Conservation (phyloP, 805 yeast genomes). For the Yarrowia bubula region DNA sequence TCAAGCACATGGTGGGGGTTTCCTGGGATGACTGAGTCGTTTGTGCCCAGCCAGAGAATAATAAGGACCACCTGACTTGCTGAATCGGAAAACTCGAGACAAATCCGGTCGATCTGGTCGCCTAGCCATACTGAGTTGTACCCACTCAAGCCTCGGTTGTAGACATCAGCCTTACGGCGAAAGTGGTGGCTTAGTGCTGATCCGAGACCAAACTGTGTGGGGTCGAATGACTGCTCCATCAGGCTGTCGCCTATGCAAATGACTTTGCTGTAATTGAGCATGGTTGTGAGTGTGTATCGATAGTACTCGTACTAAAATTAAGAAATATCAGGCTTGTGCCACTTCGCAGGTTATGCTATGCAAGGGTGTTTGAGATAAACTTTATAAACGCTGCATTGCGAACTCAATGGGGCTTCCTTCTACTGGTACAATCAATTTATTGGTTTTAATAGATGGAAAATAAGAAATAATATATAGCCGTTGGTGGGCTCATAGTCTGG, state of each 20-base stretch:
- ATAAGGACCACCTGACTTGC: background rate
- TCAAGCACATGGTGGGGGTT: slow-evolving; percentile 28
- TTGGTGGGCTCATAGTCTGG: no score
- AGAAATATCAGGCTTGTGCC: background rate
- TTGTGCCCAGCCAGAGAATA: slow-evolving; percentile 25
- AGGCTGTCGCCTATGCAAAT: slow-evolving; percentile 5
- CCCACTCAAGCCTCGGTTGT: slow-evolving; percentile 12
- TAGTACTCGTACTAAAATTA: background rate
- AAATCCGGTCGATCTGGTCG: slow-evolving; percentile 10
- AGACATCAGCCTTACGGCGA: slow-evolving; percentile 15
- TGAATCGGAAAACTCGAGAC: background rate
- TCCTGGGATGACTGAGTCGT: slow-evolving; percentile 26
- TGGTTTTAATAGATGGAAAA: no score
- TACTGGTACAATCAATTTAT: no score
- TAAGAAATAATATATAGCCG: no score
- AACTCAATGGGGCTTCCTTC: background rate
- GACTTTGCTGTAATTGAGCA: slow-evolving; percentile 19
- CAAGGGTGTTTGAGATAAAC: slow-evolving; percentile 10
- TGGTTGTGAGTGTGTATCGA: background rate
- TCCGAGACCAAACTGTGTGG: background rate
- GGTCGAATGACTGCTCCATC: slow-evolving; percentile 20
- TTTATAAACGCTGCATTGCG: background rate
- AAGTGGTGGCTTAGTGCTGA: background rate
- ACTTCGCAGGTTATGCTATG: background rate
- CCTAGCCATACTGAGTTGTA: slow-evolving; percentile 7